Percentiles rank a stretch among this genome's conserved stretches.
Conservation (phyloP, 1,284 basidiomycete species). For the Ustilago esculenta region DNA sequence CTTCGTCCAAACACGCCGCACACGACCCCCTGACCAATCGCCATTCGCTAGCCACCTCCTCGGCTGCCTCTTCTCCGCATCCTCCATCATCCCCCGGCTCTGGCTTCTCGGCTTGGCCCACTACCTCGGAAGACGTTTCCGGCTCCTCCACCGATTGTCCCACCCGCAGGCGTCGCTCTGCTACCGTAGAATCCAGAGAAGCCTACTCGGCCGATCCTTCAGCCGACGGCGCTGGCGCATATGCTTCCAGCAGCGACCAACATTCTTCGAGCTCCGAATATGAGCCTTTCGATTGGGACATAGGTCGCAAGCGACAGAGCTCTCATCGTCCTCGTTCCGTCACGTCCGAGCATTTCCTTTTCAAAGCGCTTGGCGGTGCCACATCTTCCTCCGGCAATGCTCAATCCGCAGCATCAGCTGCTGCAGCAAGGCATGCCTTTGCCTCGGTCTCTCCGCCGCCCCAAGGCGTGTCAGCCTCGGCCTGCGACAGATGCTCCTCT, state of each 20-base stretch:
- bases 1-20: constrained; percentile 7
- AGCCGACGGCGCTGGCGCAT: constrained; percentile 23
- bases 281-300: constrained; percentile 54
- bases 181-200: constrained; percentile 38
- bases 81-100: constrained; percentile 27
- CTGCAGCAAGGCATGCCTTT: constrained; percentile 8
- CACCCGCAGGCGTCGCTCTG: constrained; percentile 23
- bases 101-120: constrained; percentile 2
- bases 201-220: constrained; percentile 54
- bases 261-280: constrained; percentile 43
- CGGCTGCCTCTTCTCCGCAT: constrained; percentile 16
- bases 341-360: constrained; percentile 9
- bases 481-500: constrained; percentile 3
- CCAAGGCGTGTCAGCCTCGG: background rate
- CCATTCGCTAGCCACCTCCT: constrained; percentile 10
- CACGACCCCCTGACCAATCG: constrained; percentile 5
- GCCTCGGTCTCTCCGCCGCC: constrained; percentile 17
- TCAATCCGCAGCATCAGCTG: constrained; percentile 4
- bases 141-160: constrained; percentile 44
- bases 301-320: constrained; percentile 32
- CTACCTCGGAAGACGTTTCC: constrained; percentile 19
- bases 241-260: constrained; percentile 38
- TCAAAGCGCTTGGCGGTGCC: constrained; percentile 4
- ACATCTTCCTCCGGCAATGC: background rate
- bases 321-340: constrained; percentile 27